Conservation (phyloP, 2,329 filamentous ascomycete genomes). For the Drechslerella dactyloides region DNA sequence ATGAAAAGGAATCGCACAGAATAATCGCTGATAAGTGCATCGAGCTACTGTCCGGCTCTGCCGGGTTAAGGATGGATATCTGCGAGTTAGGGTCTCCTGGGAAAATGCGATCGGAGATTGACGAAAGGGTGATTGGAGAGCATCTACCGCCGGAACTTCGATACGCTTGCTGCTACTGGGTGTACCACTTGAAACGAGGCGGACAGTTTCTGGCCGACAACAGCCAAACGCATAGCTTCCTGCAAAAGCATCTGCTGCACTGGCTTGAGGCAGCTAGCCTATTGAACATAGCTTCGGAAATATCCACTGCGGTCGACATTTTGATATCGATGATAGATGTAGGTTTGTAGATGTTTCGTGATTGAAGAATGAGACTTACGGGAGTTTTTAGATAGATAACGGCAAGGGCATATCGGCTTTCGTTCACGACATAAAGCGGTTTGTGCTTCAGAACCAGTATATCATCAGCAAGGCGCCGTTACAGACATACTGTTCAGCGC, state of each 20-base stretch:
- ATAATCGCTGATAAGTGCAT: conserved; percentile 50
- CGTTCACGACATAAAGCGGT: conserved; percentile 54
- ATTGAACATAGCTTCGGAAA: conserved; percentile 6
- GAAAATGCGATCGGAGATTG: conserved; percentile 45
- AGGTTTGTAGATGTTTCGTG: conserved; percentile 1
- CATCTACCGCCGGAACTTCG: conserved; percentile 56
- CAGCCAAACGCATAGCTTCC: conserved; percentile 5
- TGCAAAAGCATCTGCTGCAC: conserved; percentile 20
- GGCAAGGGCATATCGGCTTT: conserved; percentile 28
- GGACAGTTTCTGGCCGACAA: conserved; percentile 53
- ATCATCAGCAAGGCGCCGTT: conserved; percentile 20
- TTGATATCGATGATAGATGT: conserved; percentile 7
- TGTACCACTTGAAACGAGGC: conserved; percentile 56
- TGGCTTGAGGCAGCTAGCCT: conserved; percentile 27
- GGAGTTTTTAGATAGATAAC: background rate
- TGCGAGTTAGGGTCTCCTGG: conserved; percentile 52
- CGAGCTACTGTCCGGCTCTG: conserved; percentile 56
- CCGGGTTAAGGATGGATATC: conserved; percentile 54
- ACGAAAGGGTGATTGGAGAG: conserved; percentile 51
- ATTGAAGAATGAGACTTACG: conserved; percentile 1
- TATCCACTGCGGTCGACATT: background rate
- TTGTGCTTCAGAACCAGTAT: conserved; percentile 20
- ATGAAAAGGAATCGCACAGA: conserved; percentile 10
- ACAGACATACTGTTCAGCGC: conserved; percentile 24
- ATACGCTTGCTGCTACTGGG: conserved; percentile 58